These are phyloP conservation scores for Mycosarcoma maydis DNA, from an alignment of 1,284 basidiomycete species.

Conservation along the genomic window DNA sequence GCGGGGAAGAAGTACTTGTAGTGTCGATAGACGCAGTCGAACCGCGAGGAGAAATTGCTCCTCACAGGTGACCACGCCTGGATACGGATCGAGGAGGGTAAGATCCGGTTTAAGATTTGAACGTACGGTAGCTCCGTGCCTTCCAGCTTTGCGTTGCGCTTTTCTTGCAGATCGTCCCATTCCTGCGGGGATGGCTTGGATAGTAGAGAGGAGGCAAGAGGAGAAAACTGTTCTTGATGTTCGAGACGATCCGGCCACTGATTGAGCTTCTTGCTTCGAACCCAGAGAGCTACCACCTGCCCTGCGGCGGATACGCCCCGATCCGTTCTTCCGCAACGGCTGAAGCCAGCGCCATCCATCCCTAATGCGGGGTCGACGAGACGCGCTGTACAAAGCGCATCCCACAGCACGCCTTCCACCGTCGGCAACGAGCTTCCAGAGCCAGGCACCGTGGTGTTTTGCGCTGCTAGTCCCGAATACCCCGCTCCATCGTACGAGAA, in stretches of 20 bases:
- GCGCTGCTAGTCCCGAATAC: constrained; percentile 83
- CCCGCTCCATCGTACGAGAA: constrained; percentile 92
- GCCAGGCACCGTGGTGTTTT: constrained; percentile 68
- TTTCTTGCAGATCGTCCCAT: constrained; percentile 35
- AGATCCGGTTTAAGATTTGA: constrained; percentile 83
- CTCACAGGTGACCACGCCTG: constrained; percentile 94
- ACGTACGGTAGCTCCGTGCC: constrained; percentile 79
- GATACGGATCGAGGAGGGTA: constrained; percentile 89
- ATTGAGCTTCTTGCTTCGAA: constrained; percentile 58
- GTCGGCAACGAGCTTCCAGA: constrained; percentile 76
- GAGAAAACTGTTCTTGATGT: constrained; percentile 8
- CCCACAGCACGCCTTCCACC: constrained; percentile 87
- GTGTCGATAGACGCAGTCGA: constrained; percentile 85
- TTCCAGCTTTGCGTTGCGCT: constrained; percentile 37
- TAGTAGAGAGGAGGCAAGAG: background rate
- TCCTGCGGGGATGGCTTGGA: background rate
- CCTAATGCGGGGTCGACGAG: constrained; percentile 56
- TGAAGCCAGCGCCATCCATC: constrained; percentile 78
- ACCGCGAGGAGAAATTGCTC: constrained; percentile 83
- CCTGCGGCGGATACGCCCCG: constrained; percentile 92
- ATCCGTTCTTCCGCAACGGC: constrained; percentile 92
- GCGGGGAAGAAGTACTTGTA: constrained; percentile 90
- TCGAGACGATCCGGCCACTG: constrained; percentile 32
- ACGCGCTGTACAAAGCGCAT: constrained; percentile 70
- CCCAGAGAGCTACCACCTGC: constrained; percentile 90